phyloP scores from a whole-genome alignment of 345 rosid genomes.

The Heritiera fomes region DNA sequence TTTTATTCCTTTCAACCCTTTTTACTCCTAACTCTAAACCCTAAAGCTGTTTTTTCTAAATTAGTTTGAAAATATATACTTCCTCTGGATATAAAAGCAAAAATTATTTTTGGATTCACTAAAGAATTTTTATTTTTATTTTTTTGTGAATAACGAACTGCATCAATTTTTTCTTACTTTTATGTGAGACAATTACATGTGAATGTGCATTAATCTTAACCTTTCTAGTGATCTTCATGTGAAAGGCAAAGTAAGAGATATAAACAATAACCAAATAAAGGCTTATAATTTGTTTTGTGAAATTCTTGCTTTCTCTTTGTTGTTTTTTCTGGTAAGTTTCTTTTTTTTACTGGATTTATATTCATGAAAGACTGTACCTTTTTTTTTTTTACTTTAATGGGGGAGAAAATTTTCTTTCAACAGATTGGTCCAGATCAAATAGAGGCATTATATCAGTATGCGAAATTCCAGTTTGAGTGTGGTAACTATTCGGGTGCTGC shows the following conservation, averaged over 20 bases:
- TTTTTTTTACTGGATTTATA: no score
- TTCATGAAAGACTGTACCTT: background rate
- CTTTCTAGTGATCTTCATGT: no score
- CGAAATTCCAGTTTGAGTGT: constrained; percentile 97
- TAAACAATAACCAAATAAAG: no score
- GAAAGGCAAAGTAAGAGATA: no score
- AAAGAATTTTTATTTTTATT: background rate
- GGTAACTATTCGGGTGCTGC: constrained; percentile 99
- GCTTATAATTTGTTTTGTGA: no score
- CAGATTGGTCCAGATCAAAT: constrained; percentile 99
- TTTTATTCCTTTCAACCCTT: background rate
- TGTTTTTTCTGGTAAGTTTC: background rate
- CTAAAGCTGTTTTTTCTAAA: background rate
- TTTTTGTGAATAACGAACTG: no score
- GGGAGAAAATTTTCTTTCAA: background rate
- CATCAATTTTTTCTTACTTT: no score
- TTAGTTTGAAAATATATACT: background rate
- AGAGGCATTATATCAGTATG: constrained; percentile 95
- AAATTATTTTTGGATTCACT: background rate
- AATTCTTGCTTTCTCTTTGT: no score
- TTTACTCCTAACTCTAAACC: background rate
- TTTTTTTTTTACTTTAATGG: background rate
- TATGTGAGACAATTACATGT: no score
- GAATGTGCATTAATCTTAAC: no score
- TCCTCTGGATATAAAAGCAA: background rate